A percentile compares a stretch with the other conserved stretches of the same genome.
phyloP scores from a whole-genome alignment of 441 rosid species.

The Macaranga tanarius region DNA sequence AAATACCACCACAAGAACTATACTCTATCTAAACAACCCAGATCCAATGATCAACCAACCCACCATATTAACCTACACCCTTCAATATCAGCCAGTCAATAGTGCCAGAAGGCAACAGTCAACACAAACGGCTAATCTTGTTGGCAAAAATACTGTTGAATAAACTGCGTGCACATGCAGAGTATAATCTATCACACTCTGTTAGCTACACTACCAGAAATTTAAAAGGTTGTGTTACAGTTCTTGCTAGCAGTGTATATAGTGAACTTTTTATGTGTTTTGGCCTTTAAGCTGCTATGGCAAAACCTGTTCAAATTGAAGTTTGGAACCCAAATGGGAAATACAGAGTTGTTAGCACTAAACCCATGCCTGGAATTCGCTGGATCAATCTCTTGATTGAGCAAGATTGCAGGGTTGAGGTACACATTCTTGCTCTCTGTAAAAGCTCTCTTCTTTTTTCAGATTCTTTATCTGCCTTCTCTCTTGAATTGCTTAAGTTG shows the following conservation, averaged over 20 bases:
- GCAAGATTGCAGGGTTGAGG: conserved; percentile 83
- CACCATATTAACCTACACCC: conserved; percentile 17
- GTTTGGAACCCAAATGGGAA: conserved; percentile 90
- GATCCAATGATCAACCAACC: conserved; percentile 10
- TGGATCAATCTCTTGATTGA: conserved; percentile 90
- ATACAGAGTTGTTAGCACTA: conserved; percentile 89
- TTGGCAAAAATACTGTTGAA: not conserved
- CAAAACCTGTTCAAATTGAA: conserved; percentile 86
- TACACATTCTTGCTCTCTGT: not conserved
- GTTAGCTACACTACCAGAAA: conserved; percentile 17
- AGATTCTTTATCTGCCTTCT: not conserved
- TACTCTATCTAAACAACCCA: conserved; percentile 14
- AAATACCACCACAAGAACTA: not conserved
- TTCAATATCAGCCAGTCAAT: not conserved
- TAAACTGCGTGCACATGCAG: not conserved
- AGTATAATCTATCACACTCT: not conserved
- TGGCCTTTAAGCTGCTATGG: conserved; percentile 44
- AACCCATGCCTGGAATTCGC: conserved; percentile 96
- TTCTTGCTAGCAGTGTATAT: conserved; percentile 13
- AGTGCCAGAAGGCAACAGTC: conserved; percentile 6
- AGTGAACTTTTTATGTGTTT: not conserved
- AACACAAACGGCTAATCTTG: not conserved
- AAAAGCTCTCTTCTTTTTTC: not conserved
- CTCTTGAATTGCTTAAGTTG: conserved; percentile 9
- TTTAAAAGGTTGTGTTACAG: conserved; percentile 24